phyloP scores from a whole-genome alignment of 2,329 filamentous ascomycete genomes.

The Juglanconis sp. region DNA sequence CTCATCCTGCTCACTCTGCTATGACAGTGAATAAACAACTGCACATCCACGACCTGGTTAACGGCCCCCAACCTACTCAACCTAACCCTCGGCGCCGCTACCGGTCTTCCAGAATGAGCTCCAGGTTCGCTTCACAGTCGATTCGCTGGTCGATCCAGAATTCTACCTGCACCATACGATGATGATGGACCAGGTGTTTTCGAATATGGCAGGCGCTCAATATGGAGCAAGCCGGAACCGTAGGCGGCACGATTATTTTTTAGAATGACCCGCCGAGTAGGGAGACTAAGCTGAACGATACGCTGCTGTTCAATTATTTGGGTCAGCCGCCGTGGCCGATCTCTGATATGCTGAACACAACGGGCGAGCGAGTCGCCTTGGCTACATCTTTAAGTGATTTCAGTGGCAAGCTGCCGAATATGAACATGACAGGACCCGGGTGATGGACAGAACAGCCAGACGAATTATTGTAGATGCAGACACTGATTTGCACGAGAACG shows the following conservation, averaged over 20 bases:
- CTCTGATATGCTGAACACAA: neutral
- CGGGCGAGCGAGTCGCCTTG: neutral
- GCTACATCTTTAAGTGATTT: neutral
- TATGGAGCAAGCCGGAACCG: slow-evolving; percentile 13
- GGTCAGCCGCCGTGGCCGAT: neutral
- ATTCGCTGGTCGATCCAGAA: slow-evolving; percentile 26
- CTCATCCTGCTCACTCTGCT: slow-evolving; percentile 14
- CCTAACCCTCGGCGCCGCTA: slow-evolving; percentile 21
- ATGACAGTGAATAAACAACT: slow-evolving; percentile 19
- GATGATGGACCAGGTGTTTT: slow-evolving; percentile 25
- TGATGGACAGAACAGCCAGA: no score
- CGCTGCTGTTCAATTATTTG: neutral
- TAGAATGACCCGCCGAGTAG: slow-evolving; percentile 22
- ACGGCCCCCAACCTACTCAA: slow-evolving; percentile 24
- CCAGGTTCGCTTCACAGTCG: slow-evolving; percentile 28
- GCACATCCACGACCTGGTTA: slow-evolving; percentile 22
- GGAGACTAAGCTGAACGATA: slow-evolving; percentile 14
- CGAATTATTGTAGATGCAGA: no score
- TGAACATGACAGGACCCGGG: no score
- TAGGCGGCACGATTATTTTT: slow-evolving; percentile 23
- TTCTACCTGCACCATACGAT: slow-evolving; percentile 34
- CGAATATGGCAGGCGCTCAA: slow-evolving; percentile 28
- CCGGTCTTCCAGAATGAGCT: slow-evolving; percentile 28
- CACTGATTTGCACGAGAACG: neutral
- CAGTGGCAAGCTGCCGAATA: no score